A percentile compares a stretch with the other conserved stretches of the same genome.
Conservation (phyloP, 352 stramenopile genomes). For the Phytophthora sp. region DNA sequence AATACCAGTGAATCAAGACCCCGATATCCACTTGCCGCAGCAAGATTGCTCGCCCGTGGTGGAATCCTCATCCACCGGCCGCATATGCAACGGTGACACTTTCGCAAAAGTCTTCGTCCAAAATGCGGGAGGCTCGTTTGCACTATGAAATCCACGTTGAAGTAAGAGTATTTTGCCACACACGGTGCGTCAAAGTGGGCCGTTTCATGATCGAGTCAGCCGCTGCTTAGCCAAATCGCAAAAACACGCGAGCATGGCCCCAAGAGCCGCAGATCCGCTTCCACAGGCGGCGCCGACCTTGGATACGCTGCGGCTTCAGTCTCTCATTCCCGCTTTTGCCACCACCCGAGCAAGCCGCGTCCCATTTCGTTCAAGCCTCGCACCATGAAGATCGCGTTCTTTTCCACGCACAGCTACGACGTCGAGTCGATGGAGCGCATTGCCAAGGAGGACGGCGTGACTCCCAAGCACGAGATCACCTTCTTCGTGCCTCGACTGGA, state of each 20-base stretch:
- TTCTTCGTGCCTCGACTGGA: constrained; percentile 65
- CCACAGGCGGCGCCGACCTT: no score
- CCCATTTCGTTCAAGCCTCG: no score
- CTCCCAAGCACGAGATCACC: constrained; percentile 50
- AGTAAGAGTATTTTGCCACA: constrained; percentile 6
- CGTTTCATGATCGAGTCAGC: no score
- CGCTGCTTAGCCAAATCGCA: no score
- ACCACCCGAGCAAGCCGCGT: constrained; percentile 6
- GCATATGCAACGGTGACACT: constrained; percentile 19
- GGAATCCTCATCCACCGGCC: constrained; percentile 17
- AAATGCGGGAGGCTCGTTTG: background rate
- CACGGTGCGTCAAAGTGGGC: background rate
- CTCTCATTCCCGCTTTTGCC: constrained; percentile 26
- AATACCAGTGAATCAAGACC: no score
- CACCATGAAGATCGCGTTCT: constrained; percentile 74
- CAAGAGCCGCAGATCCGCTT: no score
- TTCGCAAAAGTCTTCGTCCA: constrained; percentile 12
- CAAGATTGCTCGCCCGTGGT: background rate
- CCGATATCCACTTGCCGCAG: background rate
- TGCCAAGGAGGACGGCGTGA: constrained; percentile 47
- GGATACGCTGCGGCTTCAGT: background rate
- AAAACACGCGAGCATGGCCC: constrained; percentile 23
- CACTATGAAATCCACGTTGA: constrained; percentile 13
- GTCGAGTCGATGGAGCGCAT: constrained; percentile 59
- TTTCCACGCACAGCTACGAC: constrained; percentile 76